Evolutionary conservation across 257 asterid species (phyloP), one percentile per base, ranked within the genome.

Genomic region (Scutellaria minor): DNA sequence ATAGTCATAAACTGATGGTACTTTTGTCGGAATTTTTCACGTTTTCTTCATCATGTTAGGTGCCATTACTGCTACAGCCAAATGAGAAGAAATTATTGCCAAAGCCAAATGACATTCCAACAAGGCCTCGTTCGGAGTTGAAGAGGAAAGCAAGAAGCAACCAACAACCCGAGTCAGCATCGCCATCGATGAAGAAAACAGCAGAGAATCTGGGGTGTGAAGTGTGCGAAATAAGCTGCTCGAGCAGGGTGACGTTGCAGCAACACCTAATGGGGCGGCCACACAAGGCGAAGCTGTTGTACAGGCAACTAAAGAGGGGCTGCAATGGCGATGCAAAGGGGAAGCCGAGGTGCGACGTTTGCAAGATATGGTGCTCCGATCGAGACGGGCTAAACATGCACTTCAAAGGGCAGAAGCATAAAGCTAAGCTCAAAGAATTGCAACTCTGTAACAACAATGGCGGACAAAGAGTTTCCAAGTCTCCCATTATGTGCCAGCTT

Each of bases 371-470:
- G 78, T 90, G 89, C 79, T 2, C 77, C 0, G 90, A 86, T 8
- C 46, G 50, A 56, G 46, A 37, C 47, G 35, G 65, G 9, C 41
- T 90, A 13, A 48, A 55, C 5, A 41, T 78, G 73, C 95, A 87
- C 78, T 80, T 75, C 15, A 72, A 64, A 37, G 96, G 95, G 39
- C 66, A 80, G 70, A 90, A 83, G 64, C 96, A 90, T 86, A 75
- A 75, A 78, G 81, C 82, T 5, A 90, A 79, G 57, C 6, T 85
- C 14, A 74, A 54, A 9, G 83, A 71, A n/a, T 2, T 52, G 48
- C 78, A 79, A 42, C 56, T 22, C 0, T 55, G 74, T 13, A 58
- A 47, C 55, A 51, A 59, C 15, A 58, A 61, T 8, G 73, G 65
- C 4, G 75, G 67, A 8, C 31, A 68, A 12, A 60, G 18, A 9